phyloP scores from a whole-genome alignment of 2,329 filamentous ascomycete species.

The Trichoderma polysporum region DNA sequence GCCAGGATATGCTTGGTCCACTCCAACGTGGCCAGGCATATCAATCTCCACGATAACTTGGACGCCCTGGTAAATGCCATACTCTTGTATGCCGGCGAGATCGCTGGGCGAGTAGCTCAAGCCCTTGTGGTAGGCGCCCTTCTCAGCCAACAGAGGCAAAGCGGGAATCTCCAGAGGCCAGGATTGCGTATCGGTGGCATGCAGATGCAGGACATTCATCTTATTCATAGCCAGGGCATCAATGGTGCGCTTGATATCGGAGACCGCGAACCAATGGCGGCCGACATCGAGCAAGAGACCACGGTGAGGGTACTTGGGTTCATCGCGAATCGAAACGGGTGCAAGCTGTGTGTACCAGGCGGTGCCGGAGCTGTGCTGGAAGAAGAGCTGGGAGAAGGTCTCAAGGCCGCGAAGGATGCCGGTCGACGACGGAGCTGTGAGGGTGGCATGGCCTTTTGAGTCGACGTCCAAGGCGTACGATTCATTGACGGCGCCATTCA shows the following conservation, averaged over 20 bases:
- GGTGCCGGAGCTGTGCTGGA: conserved; percentile 59
- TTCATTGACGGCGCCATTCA: conserved; percentile 67
- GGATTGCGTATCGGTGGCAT: conserved; percentile 79
- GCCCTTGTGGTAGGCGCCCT: conserved; percentile 69
- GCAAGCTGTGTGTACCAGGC: conserved; percentile 67
- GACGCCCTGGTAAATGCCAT: conserved; percentile 62
- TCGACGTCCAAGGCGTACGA: conserved; percentile 68
- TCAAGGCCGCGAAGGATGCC: conserved; percentile 73
- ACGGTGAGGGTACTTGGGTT: conserved; percentile 72
- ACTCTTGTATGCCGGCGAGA: conserved; percentile 65
- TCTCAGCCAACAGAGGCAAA: conserved; percentile 65
- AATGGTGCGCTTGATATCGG: conserved; percentile 71
- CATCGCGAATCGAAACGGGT: conserved; percentile 70
- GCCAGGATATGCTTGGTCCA: conserved; percentile 53
- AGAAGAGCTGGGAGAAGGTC: conserved; percentile 79
- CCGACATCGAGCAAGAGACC: conserved; percentile 78
- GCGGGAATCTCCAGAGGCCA: conserved; percentile 81
- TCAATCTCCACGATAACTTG: conserved; percentile 61
- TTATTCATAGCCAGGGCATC: conserved; percentile 78
- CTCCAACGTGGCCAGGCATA: conserved; percentile 60
- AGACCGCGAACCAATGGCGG: conserved; percentile 67
- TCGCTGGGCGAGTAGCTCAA: conserved; percentile 67
- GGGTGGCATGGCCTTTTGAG: conserved; percentile 56
- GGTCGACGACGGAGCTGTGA: conserved; percentile 64
- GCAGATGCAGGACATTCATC: conserved; percentile 78